A percentile compares a stretch with the other conserved stretches of the same genome.
phyloP scores from a whole-genome alignment of 2,329 filamentous ascomycete species.

The Pezizomycotina sp. region DNA sequence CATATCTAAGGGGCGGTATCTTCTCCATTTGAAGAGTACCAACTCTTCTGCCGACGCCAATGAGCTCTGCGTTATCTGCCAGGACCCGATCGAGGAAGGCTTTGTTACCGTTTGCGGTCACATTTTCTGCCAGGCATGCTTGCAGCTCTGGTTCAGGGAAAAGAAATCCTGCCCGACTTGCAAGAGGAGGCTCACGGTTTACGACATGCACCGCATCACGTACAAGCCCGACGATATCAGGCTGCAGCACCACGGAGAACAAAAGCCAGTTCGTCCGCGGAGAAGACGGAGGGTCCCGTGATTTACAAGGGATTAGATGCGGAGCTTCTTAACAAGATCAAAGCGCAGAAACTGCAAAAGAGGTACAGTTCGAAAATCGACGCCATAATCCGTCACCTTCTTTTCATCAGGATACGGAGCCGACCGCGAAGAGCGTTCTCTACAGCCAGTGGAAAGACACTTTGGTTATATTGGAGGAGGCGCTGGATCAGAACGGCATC shows the following conservation, averaged over 20 bases:
- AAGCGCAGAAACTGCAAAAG: conserved; percentile 54
- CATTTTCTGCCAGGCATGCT: conserved; percentile 78
- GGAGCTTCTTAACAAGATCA: conserved; percentile 44
- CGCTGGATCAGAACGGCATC: conserved; percentile 56
- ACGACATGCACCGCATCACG: conserved; percentile 69
- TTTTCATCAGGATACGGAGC: conserved; percentile 77
- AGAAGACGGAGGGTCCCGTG: conserved; percentile 2
- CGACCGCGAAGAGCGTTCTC: conserved; percentile 78
- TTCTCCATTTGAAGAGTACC: conserved; percentile 38
- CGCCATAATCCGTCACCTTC: conserved; percentile 57
- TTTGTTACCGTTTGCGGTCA: conserved; percentile 79
- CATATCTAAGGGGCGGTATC: conserved; percentile 60
- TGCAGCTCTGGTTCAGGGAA: conserved; percentile 57
- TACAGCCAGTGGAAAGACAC: conserved; percentile 86
- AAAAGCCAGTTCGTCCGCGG: background rate
- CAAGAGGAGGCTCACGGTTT: conserved; percentile 47
- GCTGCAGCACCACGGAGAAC: conserved; percentile 23
- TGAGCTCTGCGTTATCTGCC: conserved; percentile 74
- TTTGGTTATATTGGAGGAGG: conserved; percentile 52
- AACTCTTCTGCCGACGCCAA: conserved; percentile 48
- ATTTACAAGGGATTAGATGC: conserved; percentile 63
- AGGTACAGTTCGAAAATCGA: conserved; percentile 87
- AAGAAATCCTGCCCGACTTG: conserved; percentile 71
- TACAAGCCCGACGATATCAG: conserved; percentile 58
- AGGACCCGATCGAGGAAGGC: conserved; percentile 54